phyloP scores from a whole-genome alignment of 208 protist species.

The Acanthamoeba lugdunensis region DNA sequence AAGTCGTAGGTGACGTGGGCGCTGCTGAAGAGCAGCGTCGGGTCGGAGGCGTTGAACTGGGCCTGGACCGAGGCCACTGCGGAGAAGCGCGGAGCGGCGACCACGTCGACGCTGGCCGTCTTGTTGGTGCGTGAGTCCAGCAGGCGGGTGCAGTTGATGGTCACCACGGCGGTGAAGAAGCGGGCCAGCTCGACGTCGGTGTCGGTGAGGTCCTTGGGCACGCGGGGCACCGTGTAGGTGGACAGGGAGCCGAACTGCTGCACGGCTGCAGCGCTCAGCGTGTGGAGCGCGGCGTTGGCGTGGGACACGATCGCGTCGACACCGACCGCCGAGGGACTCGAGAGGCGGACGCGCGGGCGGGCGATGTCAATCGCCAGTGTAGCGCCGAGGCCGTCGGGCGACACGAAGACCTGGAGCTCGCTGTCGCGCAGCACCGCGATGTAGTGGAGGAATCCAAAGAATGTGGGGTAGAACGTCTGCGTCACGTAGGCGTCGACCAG shows the following conservation, averaged over 20 bases:
- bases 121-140: neutral
- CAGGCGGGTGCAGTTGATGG: neutral
- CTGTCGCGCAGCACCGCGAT: neutral
- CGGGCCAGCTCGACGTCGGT: neutral
- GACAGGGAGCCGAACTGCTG: neutral
- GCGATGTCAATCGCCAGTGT: neutral
- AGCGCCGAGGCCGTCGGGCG: neutral
- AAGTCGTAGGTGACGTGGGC: conserved; percentile 29
- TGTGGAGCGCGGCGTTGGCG: neutral
- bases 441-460: conserved; percentile 20
- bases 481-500: neutral
- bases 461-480: neutral
- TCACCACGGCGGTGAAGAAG: conserved; percentile 1
- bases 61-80: conserved; percentile 2
- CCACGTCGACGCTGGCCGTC: neutral
- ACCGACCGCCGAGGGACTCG: neutral
- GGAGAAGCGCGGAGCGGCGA: neutral
- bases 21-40: neutral
- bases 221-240: neutral
- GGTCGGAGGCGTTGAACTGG: neutral
- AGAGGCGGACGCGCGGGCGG: neutral
- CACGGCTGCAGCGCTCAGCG: neutral
- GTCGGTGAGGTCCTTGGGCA: neutral
- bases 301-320: neutral
- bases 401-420: neutral